phyloP scores from a whole-genome alignment of 371 early-diverging fungal species.

The Chytridium lagenaria region DNA sequence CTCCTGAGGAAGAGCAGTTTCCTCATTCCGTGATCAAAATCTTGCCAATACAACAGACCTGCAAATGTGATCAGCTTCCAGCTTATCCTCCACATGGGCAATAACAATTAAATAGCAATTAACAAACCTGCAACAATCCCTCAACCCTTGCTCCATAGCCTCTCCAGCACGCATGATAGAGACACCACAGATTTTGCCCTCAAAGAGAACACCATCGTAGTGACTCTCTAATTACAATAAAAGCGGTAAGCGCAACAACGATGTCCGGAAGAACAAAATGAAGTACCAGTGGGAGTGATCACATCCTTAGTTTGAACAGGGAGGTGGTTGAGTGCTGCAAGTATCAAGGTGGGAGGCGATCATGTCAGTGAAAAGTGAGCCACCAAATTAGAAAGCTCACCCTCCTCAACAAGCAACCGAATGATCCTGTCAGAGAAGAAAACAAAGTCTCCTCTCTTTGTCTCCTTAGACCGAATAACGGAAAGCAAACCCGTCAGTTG shows the following conservation, averaged over 20 bases:
- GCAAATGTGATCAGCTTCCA: neutral
- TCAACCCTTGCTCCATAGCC: slow-evolving; percentile 89
- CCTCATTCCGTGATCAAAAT: slow-evolving; percentile 92
- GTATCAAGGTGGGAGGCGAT: neutral
- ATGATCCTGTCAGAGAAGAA: slow-evolving; percentile 92
- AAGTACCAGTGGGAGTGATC: slow-evolving; percentile 79
- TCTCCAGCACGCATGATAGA: slow-evolving; percentile 96
- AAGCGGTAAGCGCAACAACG: neutral
- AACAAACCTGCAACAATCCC: slow-evolving; percentile 80
- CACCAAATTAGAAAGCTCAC: slow-evolving; percentile 44
- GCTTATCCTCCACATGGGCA: neutral
- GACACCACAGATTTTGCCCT: slow-evolving; percentile 93
- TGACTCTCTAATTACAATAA: slow-evolving; percentile 44
- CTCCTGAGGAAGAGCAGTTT: slow-evolving; percentile 86
- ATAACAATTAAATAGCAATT: too few species aligned
- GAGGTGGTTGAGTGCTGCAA: slow-evolving; percentile 81
- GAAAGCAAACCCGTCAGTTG: slow-evolving; percentile 51
- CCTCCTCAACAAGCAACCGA: slow-evolving; percentile 90
- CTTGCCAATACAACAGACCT: slow-evolving; percentile 90
- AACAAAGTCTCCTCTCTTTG: slow-evolving; percentile 87
- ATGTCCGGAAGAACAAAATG: slow-evolving; percentile 3
- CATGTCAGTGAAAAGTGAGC: neutral
- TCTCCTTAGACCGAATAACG: slow-evolving; percentile 81
- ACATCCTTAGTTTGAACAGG: slow-evolving; percentile 83
- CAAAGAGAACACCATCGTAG: slow-evolving; percentile 78